Evolutionary conservation across 768 basidiomycete species (phyloP), one percentile per base, ranked within the genome.

Genomic region (Rhizopogon roseolus): DNA sequence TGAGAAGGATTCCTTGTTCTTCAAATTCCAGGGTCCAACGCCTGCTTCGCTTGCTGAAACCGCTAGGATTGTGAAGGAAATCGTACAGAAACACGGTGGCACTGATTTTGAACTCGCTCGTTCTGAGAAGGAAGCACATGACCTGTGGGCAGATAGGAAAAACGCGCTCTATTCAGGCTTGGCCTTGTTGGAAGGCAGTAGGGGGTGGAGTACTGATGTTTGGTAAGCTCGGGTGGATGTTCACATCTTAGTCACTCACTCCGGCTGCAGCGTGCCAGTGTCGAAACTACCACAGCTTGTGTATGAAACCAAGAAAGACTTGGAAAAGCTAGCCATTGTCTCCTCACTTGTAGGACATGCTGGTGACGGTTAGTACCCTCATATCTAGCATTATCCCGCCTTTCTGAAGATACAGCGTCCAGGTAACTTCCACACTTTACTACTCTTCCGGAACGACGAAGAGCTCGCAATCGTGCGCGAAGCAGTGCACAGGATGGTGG

Each of bases 11-110:
- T 82, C 80, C 19, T 75, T 96, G 10, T 91, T 93, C 73, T 88
- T 96, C 79, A 92, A 93, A 66, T 84, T 96, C 66, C 89, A 92
- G 61, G 89, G 89, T 10, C 78, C 84, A 8, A 79, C 84, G 1
- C 71, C 73, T 1, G 70, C 76, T 2, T 77, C 84, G 3, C 69
- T 91, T n/a, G 64, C 72, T 2, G 86, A 88, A 58, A 82, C 84
- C 0, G 81, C 85, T 0, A 70, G 72, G 6, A 74, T 85, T 14
- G 82, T 86, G 25, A 73, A 82, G 57, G 69, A 69, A 46, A 73
- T 91, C 29, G 76, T 81, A 8, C 73, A 76, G 64, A 81, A 78
- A 62, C 77, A 93, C 54, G 87, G 87, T 0, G 88, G 86, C 3
- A 78, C 76, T 8, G 79, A 81, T 5, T 89, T 90, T 54, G 72